phyloP scores from a whole-genome alignment of 257 asterid species.

The Galeopsis tetrahit region DNA sequence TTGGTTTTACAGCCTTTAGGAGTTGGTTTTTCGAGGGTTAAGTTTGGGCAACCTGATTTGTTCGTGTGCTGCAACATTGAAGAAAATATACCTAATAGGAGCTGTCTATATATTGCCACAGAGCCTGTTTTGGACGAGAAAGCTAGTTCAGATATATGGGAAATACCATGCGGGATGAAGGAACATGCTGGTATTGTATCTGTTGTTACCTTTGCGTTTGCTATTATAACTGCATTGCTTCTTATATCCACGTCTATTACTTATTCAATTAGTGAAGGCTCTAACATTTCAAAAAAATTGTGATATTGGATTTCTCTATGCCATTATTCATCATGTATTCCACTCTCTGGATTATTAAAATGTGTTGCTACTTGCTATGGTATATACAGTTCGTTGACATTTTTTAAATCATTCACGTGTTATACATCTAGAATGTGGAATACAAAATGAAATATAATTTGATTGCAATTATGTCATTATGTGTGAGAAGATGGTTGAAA shows the following conservation, averaged over 20 bases:
- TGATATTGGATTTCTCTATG: no score
- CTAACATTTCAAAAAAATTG: neutral
- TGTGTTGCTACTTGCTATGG: no score
- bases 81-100: constrained; percentile 27
- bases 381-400: no score
- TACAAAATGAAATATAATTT: no score
- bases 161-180: constrained; percentile 75
- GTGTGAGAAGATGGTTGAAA: no score
- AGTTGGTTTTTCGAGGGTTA: constrained; percentile 52
- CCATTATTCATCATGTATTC: no score
- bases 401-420: no score
- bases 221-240: constrained; percentile 59
- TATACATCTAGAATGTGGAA: no score
- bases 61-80: constrained; percentile 50
- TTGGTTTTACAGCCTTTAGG: constrained; percentile 65
- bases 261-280: constrained; percentile 35
- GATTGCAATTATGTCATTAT: no score
- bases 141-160: constrained; percentile 52
- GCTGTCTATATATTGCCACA: constrained; percentile 43
- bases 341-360: no score
- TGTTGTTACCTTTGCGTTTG: constrained; percentile 61
- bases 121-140: constrained; percentile 26
- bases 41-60: constrained; percentile 62
- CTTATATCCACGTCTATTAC: constrained; percentile 52
- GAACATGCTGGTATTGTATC: constrained; percentile 65